Evolutionary conservation across 108 stramenopile species (phyloP).

Genomic region (Aureococcus anophagefferens): DNA sequence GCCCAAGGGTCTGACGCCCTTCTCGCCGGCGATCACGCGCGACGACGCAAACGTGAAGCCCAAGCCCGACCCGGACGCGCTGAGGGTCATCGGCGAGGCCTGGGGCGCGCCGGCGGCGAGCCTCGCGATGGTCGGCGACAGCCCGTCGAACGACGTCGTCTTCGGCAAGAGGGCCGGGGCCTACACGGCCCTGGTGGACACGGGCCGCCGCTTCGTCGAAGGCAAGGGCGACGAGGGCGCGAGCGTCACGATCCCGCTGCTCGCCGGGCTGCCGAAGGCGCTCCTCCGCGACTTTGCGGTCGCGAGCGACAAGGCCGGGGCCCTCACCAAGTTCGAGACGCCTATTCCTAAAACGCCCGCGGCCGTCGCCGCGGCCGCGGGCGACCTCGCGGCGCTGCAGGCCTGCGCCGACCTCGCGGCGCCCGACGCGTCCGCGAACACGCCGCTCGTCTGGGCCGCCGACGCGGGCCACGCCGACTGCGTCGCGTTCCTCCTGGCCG

Average conservation of each 20-base stretch:
- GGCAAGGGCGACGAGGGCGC: not conserved
- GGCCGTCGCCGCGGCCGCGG: too few species aligned
- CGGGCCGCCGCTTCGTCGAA: not conserved
- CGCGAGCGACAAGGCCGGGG: not conserved
- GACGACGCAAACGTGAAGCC: conserved; percentile 27
- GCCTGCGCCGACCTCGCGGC: too few species aligned
- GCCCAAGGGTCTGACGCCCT: conserved; percentile 3
- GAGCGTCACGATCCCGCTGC: not conserved
- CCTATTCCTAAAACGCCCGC: not conserved
- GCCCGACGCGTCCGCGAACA: conserved; percentile 17
- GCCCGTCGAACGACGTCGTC: conserved; percentile 28
- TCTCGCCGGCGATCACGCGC: conserved; percentile 22
- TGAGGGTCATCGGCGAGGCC: conserved; percentile 22
- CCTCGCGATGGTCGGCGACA: conserved; percentile 43
- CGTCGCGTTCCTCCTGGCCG: conserved; percentile 10
- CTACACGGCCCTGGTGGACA: conserved; percentile 24
- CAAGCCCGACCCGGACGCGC: conserved; percentile 37
- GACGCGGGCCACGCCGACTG: conserved; percentile 26
- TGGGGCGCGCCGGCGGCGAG: conserved; percentile 16
- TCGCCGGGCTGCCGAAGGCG: conserved; percentile 15
- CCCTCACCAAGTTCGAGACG: not conserved
- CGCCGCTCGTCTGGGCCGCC: conserved; percentile 45
- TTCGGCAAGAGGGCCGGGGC: conserved; percentile 41
- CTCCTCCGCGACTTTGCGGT: conserved; percentile 22
- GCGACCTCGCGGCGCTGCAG: too few species aligned